phyloP scores from a whole-genome alignment of 768 basidiomycete genomes.

The Hemileccinum impolitum region DNA sequence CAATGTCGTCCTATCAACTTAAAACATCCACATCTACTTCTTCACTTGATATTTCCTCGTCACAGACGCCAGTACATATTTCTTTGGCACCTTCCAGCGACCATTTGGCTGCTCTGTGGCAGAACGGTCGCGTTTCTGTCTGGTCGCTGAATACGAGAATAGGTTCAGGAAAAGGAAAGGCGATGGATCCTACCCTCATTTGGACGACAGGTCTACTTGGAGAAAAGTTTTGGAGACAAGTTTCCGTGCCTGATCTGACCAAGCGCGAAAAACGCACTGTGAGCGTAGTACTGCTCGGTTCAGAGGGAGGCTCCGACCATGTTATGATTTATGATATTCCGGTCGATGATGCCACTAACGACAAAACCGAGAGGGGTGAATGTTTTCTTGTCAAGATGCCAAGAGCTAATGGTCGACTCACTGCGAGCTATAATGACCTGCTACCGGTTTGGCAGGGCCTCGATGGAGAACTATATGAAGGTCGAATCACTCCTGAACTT shows the following conservation, averaged over 20 bases:
- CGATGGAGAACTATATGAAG: constrained; percentile 46
- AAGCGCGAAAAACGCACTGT: constrained; percentile 2
- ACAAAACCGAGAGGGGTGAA: constrained; percentile 2
- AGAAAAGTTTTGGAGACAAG: constrained; percentile 28
- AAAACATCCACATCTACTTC: constrained; percentile 19
- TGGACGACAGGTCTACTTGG: constrained; percentile 31
- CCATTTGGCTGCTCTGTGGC: constrained; percentile 64
- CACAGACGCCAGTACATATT: constrained; percentile 56
- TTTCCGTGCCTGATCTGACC: constrained; percentile 17
- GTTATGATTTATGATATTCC: constrained; percentile 27
- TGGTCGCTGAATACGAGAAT: constrained; percentile 69
- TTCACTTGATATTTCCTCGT: background rate
- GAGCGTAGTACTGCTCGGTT: constrained; percentile 40
- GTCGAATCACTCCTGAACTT: constrained; percentile 25
- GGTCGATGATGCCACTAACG: background rate
- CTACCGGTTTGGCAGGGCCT: constrained; percentile 41
- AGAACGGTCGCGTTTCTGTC: constrained; percentile 61
- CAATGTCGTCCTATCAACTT: constrained; percentile 74
- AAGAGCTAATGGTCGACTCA: constrained; percentile 45
- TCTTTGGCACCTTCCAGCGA: constrained; percentile 59
- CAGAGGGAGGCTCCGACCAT: constrained; percentile 32
- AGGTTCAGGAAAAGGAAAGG: constrained; percentile 51
- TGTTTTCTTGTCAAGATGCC: constrained; percentile 27
- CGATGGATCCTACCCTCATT: constrained; percentile 50
- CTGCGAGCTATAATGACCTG: constrained; percentile 22